Percentiles rank a stretch among this genome's conserved stretches.
Evolutionary conservation across 2,329 filamentous ascomycete species (phyloP).

Genomic region (Didymella exigua): DNA sequence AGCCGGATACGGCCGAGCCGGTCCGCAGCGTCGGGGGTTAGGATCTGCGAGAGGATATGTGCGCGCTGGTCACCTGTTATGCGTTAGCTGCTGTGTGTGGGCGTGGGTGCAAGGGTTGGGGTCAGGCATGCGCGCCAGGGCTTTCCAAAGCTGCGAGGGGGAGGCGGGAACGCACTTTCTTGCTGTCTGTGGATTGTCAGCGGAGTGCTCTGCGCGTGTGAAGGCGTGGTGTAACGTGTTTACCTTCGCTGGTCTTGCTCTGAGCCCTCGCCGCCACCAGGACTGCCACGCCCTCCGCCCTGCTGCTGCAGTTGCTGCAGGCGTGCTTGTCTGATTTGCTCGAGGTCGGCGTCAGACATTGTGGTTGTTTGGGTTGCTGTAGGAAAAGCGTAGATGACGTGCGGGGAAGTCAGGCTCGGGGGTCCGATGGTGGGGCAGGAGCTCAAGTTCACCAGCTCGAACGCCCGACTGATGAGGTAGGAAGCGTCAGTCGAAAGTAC

Average conservation of each 20-base stretch:
- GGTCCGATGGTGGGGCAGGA: conserved; percentile 13
- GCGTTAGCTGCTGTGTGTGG: conserved; percentile 38
- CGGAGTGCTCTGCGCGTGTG: conserved; percentile 18
- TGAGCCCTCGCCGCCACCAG: conserved; percentile 51
- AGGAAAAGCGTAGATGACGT: conserved; percentile 11
- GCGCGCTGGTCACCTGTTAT: conserved; percentile 71
- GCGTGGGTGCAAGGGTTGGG: too few relatives aligned
- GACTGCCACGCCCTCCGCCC: conserved; percentile 55
- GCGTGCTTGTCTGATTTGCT: conserved; percentile 89
- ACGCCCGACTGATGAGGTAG: not conserved
- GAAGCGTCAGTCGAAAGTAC: too few relatives aligned
- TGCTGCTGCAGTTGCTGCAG: conserved; percentile 89
- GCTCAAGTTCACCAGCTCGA: not conserved
- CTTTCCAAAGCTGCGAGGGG: too few relatives aligned
- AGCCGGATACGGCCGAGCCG: conserved; percentile 91
- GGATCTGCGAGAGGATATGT: conserved; percentile 86
- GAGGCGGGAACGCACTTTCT: conserved; percentile 20
- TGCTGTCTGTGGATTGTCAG: conserved; percentile 23
- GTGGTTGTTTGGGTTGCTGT: conserved; percentile 1
- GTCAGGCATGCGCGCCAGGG: too few relatives aligned
- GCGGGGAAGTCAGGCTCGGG: conserved; percentile 12
- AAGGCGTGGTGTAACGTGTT: not conserved
- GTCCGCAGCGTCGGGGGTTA: conserved; percentile 91
- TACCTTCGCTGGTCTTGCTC: conserved; percentile 59
- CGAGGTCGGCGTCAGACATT: conserved; percentile 71